Evolutionary conservation across 1,139 yeast genomes (phyloP).

Genomic region (Magnusiomyces sp.): DNA sequence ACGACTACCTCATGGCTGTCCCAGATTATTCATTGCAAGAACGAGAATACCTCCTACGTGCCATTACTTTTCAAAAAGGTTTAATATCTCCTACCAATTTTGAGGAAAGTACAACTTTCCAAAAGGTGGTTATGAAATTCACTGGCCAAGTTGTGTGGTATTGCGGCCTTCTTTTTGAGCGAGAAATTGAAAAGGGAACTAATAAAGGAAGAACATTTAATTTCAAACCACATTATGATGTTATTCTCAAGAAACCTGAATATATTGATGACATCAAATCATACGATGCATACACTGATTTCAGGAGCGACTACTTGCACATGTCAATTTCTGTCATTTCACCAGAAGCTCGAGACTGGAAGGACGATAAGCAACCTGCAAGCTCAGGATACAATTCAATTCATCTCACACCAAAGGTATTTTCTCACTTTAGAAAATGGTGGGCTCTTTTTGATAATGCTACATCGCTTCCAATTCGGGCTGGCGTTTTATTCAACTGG

Average conservation of each 20-base stretch:
- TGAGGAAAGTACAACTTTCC: constrained; percentile 24
- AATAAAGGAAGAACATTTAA: constrained; percentile 39
- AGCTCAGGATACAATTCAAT: constrained; percentile 54
- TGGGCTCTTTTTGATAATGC: constrained; percentile 69
- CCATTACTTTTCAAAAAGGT: constrained; percentile 19
- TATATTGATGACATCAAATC: constrained; percentile 38
- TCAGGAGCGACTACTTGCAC: constrained; percentile 71
- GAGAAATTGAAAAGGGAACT: constrained; percentile 25
- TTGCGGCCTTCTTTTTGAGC: constrained; percentile 42
- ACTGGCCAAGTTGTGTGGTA: constrained; percentile 44
- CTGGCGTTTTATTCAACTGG: constrained; percentile 55
- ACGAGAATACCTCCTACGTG: constrained; percentile 24
- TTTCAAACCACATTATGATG: constrained; percentile 63
- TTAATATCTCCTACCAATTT: constrained; percentile 20
- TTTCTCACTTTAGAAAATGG: constrained; percentile 71
- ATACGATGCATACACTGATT: constrained; percentile 73
- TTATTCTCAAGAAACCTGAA: constrained; percentile 56
- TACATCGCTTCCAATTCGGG: constrained; percentile 65
- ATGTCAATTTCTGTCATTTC: constrained; percentile 67
- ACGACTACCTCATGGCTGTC: constrained; percentile 60
- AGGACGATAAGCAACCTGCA: constrained; percentile 14
- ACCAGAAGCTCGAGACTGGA: constrained; percentile 11
- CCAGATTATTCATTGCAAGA: constrained; percentile 38
- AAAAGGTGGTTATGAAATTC: constrained; percentile 47
- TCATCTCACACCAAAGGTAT: constrained; percentile 64